These are phyloP conservation scores for Kluyveromyces sp. DNA, from an alignment of 1,139 yeast species.

Conservation along the genomic window DNA sequence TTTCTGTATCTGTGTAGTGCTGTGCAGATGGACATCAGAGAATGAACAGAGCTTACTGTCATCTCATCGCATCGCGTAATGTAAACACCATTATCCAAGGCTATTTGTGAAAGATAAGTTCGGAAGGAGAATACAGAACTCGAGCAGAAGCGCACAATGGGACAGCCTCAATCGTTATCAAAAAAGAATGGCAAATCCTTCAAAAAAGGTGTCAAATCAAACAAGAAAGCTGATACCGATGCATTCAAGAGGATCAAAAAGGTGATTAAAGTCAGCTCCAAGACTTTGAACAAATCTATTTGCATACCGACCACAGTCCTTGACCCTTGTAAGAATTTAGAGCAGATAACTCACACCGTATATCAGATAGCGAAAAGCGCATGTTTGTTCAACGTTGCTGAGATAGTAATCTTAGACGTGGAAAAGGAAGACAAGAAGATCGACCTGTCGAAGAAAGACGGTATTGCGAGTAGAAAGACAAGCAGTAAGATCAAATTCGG, in stretches of 20 bases:
- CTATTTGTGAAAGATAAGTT: too few species aligned
- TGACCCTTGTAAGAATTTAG: conserved; percentile 53
- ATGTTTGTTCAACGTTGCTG: conserved; percentile 60
- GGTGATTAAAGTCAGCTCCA: conserved; percentile 20
- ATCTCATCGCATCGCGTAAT: not conserved
- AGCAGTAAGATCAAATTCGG: conserved; percentile 9
- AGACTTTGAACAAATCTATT: conserved; percentile 37
- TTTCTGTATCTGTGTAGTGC: too few species aligned
- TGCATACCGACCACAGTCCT: conserved; percentile 64
- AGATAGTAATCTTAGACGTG: conserved; percentile 57
- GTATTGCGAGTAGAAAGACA: conserved; percentile 8
- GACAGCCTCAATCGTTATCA: conserved; percentile 2
- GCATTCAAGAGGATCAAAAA: conserved; percentile 16
- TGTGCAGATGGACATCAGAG: too few species aligned
- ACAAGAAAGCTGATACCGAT: conserved; percentile 4
- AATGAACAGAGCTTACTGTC: too few species aligned
- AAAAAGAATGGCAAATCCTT: conserved; percentile 3
- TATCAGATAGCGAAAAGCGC: conserved; percentile 78
- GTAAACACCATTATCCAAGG: too few species aligned
- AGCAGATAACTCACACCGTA: conserved; percentile 65
- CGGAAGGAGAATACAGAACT: too few species aligned
- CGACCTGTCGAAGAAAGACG: conserved; percentile 9
- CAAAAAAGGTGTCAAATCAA: conserved; percentile 4
- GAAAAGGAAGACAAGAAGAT: not conserved
- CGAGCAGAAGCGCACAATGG: too few species aligned